Percentiles rank a stretch among this genome's conserved stretches.
phyloP scores from a whole-genome alignment of 2,329 filamentous ascomycete genomes.

The Kalaharituber pfeilii region DNA sequence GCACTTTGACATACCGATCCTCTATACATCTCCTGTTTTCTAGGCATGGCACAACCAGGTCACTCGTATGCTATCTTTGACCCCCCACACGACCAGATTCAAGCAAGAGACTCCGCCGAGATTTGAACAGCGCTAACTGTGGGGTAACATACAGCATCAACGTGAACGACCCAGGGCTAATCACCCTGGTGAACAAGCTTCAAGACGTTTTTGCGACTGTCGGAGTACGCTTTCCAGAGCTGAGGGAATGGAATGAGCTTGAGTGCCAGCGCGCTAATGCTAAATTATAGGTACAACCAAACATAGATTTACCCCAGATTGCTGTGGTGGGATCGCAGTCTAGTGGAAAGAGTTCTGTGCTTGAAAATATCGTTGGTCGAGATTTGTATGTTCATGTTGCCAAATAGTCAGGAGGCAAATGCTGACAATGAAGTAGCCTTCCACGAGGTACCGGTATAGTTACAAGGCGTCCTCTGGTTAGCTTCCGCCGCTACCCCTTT shows the following conservation, averaged over 20 bases:
- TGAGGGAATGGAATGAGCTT: neutral
- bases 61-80: neutral
- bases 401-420: neutral
- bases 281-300: constrained; percentile 65
- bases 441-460: constrained; percentile 96
- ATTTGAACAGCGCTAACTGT: neutral
- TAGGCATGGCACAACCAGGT: constrained; percentile 1
- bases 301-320: constrained; percentile 96
- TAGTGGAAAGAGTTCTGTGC: constrained; percentile 95
- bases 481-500: neutral
- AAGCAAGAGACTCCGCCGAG: neutral
- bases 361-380: constrained; percentile 96
- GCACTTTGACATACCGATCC: neutral
- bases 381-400: constrained; percentile 60
- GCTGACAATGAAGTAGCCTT: constrained; percentile 40
- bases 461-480: constrained; percentile 70
- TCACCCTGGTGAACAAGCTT: constrained; percentile 89
- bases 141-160: constrained; percentile 40
- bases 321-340: constrained; percentile 97
- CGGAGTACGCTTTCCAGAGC: constrained; percentile 40
- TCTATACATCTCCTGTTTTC: neutral
- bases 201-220: constrained; percentile 99
- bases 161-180: constrained; percentile 52
- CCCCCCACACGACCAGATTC: neutral
- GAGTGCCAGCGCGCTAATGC: constrained; percentile 21